A percentile compares a stretch with the other conserved stretches of the same genome.
Evolutionary conservation across 352 stramenopile species (phyloP).

Genomic region (Bremia lactucae): DNA sequence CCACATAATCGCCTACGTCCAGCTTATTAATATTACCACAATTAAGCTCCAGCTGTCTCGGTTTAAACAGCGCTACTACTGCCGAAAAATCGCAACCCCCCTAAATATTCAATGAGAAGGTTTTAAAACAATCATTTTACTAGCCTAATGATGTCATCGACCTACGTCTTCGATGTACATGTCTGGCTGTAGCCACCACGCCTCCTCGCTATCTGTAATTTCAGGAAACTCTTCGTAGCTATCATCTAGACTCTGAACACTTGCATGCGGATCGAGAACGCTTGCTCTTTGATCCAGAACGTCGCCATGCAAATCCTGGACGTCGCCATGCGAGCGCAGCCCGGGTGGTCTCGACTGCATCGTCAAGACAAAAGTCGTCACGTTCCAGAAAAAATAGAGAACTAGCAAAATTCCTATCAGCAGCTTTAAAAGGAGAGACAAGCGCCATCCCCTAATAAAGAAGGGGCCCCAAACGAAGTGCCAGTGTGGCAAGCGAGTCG

Average conservation of each 20-base stretch:
- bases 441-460: too few relatives aligned
- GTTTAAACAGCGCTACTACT: constrained; percentile 43
- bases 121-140: constrained; percentile 2
- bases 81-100: constrained; percentile 56
- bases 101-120: constrained; percentile 10
- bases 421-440: constrained; percentile 20
- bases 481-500: too few relatives aligned
- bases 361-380: constrained; percentile 30
- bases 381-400: constrained; percentile 44
- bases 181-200: constrained; percentile 46
- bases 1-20: constrained; percentile 36
- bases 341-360: constrained; percentile 6
- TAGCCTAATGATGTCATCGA: constrained; percentile 8
- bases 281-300: constrained; percentile 1
- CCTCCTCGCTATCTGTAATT: constrained; percentile 7
- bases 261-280: too few relatives aligned
- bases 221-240: too few relatives aligned
- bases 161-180: constrained; percentile 36
- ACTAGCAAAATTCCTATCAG: constrained; percentile 18
- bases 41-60: constrained; percentile 50
- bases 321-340: constrained; percentile 7
- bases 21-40: constrained; percentile 56
- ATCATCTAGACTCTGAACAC: too few relatives aligned
- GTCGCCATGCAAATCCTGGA: constrained; percentile 5
- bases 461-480: too few relatives aligned